These are phyloP conservation scores for Lepidopterella palustris DNA, from an alignment of 495 filamentous ascomycete genomes.

Conservation along the genomic window DNA sequence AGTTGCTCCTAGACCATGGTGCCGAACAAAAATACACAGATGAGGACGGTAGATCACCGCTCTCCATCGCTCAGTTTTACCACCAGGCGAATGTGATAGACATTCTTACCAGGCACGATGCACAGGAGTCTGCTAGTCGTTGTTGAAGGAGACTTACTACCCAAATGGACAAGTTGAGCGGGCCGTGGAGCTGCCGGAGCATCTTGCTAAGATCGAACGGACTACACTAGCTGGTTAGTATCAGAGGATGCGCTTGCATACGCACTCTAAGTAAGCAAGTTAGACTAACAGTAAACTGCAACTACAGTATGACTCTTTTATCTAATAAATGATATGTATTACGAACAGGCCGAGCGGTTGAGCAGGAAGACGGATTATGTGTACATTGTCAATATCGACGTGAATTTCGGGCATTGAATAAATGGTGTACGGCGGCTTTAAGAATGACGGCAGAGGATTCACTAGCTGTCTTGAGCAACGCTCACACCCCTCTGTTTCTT, in stretches of 20 bases:
- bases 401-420: too few species aligned
- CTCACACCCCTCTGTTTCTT: too few species aligned
- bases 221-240: neutral
- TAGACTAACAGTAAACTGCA: neutral
- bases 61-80: constrained; percentile 3
- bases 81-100: constrained; percentile 1
- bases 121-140: neutral
- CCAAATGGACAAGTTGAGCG: neutral
- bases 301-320: too few species aligned
- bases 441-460: too few species aligned
- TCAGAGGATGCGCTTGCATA: neutral
- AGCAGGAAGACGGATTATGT: too few species aligned
- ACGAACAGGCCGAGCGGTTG: too few species aligned
- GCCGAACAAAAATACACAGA: constrained; percentile 4
- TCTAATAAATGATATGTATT: too few species aligned
- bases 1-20: constrained; percentile 11
- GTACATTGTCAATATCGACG: too few species aligned
- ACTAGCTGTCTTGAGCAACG: too few species aligned
- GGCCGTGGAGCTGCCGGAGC: neutral
- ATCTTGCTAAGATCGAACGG: neutral
- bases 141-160: neutral
- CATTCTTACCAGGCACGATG: constrained; percentile 3
- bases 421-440: too few species aligned
- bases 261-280: neutral
- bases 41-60: constrained; percentile 1